phyloP scores from a whole-genome alignment of 441 rosid species.

The Bocquillonia castaneifolia region DNA sequence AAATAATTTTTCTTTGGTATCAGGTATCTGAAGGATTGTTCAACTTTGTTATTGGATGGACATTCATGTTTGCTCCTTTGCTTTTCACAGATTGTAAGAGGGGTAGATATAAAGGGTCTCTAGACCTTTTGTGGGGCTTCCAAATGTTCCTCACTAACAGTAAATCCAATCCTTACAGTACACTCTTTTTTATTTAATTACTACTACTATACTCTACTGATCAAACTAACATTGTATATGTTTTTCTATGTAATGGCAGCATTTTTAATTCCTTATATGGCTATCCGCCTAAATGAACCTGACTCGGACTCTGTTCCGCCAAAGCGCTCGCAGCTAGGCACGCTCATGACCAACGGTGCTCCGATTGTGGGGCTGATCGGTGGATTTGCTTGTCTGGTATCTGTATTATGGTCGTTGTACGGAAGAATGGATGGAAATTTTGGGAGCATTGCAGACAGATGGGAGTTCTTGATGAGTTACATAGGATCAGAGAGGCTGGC shows the following conservation, averaged over 20 bases:
- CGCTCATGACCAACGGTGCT: slow-evolving; percentile 65
- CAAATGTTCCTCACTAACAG: slow-evolving; percentile 98
- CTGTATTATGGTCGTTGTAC: slow-evolving; percentile 59
- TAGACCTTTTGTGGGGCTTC: slow-evolving; percentile 71
- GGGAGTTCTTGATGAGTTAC: slow-evolving; percentile 58
- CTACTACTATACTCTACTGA: background rate
- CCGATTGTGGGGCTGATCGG: slow-evolving; percentile 69
- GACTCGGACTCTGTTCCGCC: slow-evolving; percentile 33
- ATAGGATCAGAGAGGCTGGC: slow-evolving; percentile 87
- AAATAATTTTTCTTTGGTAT: background rate
- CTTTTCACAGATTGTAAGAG: slow-evolving; percentile 77
- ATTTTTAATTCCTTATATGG: slow-evolving; percentile 91
- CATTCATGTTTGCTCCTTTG: slow-evolving; percentile 93
- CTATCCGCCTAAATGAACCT: slow-evolving; percentile 61
- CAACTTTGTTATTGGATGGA: slow-evolving; percentile 94
- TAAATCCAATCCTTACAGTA: too few relatives aligned
- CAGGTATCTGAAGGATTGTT: slow-evolving; percentile 90
- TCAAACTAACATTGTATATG: background rate
- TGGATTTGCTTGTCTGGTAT: slow-evolving; percentile 49
- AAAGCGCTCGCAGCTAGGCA: slow-evolving; percentile 56
- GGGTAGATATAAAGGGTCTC: slow-evolving; percentile 63
- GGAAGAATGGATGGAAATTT: slow-evolving; percentile 66
- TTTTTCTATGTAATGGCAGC: slow-evolving; percentile 37
- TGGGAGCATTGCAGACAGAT: slow-evolving; percentile 55
- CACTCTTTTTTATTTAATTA: slow-evolving; percentile 11